phyloP scores from a whole-genome alignment of 352 stramenopile species.

The Globisporangium rhizosaccharum region DNA sequence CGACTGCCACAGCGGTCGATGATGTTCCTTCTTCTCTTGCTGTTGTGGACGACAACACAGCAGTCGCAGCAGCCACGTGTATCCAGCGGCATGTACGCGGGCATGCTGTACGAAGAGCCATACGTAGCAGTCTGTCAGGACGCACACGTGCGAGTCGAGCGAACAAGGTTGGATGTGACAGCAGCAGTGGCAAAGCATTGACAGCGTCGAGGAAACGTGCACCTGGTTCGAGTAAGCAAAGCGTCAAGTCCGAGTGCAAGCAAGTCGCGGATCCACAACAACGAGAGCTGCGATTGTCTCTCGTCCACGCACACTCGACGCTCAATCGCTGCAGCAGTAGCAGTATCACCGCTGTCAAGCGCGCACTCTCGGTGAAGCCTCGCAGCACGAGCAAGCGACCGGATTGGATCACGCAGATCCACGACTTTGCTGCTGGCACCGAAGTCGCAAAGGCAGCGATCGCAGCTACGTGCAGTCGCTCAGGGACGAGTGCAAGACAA shows the following conservation, averaged over 20 bases:
- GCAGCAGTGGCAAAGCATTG: background rate
- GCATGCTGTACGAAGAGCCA: constrained; percentile 1
- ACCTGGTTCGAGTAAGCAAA: background rate
- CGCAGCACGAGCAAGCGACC: background rate
- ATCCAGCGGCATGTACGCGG: constrained; percentile 26
- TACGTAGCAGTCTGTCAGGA: no score
- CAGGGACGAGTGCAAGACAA: background rate
- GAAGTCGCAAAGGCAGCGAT: background rate
- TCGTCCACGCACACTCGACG: no score
- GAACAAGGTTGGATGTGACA: no score
- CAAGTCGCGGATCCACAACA: background rate
- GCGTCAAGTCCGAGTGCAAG: background rate
- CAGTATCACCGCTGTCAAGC: background rate
- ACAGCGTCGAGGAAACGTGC: background rate
- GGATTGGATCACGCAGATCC: background rate
- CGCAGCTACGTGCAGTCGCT: background rate
- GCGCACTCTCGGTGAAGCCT: background rate
- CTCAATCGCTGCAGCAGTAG: background rate
- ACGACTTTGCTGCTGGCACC: constrained; percentile 1
- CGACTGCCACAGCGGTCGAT: background rate
- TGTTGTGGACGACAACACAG: no score
- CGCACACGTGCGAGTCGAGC: no score
- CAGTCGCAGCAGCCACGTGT: constrained; percentile 13
- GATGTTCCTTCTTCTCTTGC: background rate
- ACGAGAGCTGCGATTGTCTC: no score